Conservation (phyloP, 2,329 filamentous ascomycete species). For the Pestalotiopsis sp. region DNA sequence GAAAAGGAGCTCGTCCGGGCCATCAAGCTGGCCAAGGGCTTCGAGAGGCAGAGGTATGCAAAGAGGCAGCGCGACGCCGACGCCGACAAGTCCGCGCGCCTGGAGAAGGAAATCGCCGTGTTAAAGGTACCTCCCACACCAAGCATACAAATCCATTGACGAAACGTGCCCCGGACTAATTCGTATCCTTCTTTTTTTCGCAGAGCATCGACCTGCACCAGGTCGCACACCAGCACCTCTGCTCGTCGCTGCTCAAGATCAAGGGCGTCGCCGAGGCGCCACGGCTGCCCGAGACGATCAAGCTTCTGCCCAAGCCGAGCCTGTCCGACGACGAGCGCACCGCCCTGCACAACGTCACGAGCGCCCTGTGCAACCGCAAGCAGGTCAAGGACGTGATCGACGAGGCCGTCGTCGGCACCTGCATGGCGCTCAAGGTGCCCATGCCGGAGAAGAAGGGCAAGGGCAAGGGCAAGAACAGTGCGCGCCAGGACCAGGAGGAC, state of each 20-base stretch:
- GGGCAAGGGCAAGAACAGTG: constrained; percentile 29
- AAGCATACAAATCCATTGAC: not conserved
- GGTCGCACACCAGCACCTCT: constrained; percentile 58
- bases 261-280: constrained; percentile 54
- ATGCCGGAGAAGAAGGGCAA: constrained; percentile 46
- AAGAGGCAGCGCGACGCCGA: constrained; percentile 56
- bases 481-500: constrained; percentile 24
- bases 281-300: constrained; percentile 52
- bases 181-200: constrained; percentile 12
- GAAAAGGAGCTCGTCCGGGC: constrained; percentile 66
- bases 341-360: constrained; percentile 62
- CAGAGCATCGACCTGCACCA: constrained; percentile 61
- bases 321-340: constrained; percentile 53
- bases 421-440: constrained; percentile 49
- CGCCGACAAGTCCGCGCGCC: constrained; percentile 55
- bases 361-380: constrained; percentile 55
- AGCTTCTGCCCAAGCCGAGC: constrained; percentile 50
- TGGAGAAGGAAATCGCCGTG: constrained; percentile 63
- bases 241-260: constrained; percentile 55
- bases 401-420: constrained; percentile 51
- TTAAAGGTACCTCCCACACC: constrained; percentile 49
- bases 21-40: constrained; percentile 73
- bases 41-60: constrained; percentile 77
- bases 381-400: constrained; percentile 53
- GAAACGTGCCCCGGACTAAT: constrained; percentile 14